A percentile compares a stretch with the other conserved stretches of the same genome.
Evolutionary conservation across 2,329 filamentous ascomycete species (phyloP).

Genomic region (Trichoderma lentiforme): DNA sequence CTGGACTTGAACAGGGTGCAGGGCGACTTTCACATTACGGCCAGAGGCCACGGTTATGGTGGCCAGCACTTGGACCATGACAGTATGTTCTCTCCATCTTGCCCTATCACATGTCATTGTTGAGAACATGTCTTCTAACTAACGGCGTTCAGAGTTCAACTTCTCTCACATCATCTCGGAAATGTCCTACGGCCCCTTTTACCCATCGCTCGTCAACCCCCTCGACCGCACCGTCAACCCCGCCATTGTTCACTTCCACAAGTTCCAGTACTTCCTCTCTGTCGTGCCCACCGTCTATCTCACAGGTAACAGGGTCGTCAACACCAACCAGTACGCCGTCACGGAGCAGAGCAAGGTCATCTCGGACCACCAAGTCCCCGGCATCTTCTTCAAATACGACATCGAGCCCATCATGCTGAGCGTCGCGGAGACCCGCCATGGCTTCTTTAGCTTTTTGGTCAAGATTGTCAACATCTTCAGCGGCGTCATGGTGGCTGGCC

Average conservation of each 20-base stretch:
- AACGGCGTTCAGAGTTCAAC: constrained; percentile 68
- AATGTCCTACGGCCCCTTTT: constrained; percentile 95
- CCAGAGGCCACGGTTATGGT: constrained; percentile 89
- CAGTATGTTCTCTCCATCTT: constrained; percentile 51
- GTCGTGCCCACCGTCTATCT: constrained; percentile 93
- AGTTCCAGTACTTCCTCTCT: constrained; percentile 96
- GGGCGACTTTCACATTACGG: constrained; percentile 97
- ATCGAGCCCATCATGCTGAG: constrained; percentile 92
- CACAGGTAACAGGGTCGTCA: constrained; percentile 63
- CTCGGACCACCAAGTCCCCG: constrained; percentile 69
- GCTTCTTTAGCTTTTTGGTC: constrained; percentile 71
- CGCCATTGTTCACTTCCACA: constrained; percentile 78
- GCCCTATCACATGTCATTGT: not conserved
- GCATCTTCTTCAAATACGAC: constrained; percentile 98
- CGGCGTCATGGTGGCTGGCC: constrained; percentile 87
- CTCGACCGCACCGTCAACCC: constrained; percentile 84
- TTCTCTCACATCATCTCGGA: constrained; percentile 97
- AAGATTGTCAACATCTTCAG: constrained; percentile 87
- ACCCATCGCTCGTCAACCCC: constrained; percentile 88
- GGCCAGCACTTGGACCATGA: constrained; percentile 76
- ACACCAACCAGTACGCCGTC: constrained; percentile 97
- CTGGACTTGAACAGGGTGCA: constrained; percentile 95
- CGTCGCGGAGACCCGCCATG: constrained; percentile 76
- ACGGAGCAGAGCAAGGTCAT: constrained; percentile 79
- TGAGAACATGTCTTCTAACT: constrained; percentile 22